Percentiles rank a stretch among this genome's conserved stretches.
Conservation (phyloP, 768 basidiomycete species). For the Podaxis carcinomalis region DNA sequence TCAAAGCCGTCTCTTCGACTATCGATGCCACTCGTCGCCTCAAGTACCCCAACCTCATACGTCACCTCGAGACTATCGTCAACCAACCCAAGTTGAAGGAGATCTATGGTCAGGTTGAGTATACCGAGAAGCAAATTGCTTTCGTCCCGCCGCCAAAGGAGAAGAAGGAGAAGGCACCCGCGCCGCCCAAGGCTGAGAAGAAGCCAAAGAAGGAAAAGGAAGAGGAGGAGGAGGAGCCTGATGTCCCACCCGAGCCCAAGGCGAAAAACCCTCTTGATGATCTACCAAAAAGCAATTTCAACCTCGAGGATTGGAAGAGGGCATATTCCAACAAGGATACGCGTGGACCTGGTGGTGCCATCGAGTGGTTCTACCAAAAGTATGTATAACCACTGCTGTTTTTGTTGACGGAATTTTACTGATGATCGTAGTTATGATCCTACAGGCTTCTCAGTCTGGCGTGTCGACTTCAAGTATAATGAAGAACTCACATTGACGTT, state of each 20-base stretch:
- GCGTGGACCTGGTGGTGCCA: constrained; percentile 68
- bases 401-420: background rate
- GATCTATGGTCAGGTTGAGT: constrained; percentile 56
- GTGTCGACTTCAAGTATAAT: constrained; percentile 96
- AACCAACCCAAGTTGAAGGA: constrained; percentile 78
- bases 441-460: constrained; percentile 87
- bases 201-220: constrained; percentile 56
- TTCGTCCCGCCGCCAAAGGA: constrained; percentile 77
- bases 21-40: constrained; percentile 65
- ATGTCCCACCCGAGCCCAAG: constrained; percentile 81
- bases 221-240: constrained; percentile 74
- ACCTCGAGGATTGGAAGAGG: constrained; percentile 96
- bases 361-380: constrained; percentile 99
- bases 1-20: constrained; percentile 46
- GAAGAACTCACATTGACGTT: constrained; percentile 86
- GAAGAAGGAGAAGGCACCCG: constrained; percentile 62
- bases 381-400: constrained; percentile 33
- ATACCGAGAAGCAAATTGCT: constrained; percentile 65
- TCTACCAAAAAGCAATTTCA: constrained; percentile 83
- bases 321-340: constrained; percentile 99
- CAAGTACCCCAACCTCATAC: constrained; percentile 72
- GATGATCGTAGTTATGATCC: constrained; percentile 64
- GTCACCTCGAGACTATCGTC: constrained; percentile 81
- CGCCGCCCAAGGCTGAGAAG: constrained; percentile 56
- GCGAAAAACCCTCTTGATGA: constrained; percentile 92